Evolutionary conservation across 73 alveolate genomes (phyloP).

Genomic region (Symbiodinium pilosum): DNA sequence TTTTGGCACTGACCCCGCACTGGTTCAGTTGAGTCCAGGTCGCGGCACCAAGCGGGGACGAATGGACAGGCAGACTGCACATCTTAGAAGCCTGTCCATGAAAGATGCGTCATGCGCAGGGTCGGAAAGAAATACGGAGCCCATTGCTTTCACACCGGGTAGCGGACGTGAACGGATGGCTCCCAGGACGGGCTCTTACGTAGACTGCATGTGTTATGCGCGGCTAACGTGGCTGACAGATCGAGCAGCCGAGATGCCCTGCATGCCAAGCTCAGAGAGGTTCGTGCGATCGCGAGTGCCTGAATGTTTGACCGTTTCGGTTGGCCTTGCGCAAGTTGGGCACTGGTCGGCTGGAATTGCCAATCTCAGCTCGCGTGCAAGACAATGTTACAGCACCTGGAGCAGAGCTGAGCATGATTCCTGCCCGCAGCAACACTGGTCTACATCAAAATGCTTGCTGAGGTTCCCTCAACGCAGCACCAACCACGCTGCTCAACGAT

Average conservation of each 20-base stretch:
- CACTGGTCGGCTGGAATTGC: no score
- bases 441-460: not conserved
- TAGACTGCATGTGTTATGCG: no score
- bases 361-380: not conserved
- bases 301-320: not conserved
- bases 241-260: conserved; percentile 65
- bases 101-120: no score
- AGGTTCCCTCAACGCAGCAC: not conserved
- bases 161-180: not conserved
- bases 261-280: conserved; percentile 80
- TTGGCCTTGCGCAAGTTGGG: not conserved
- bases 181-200: not conserved
- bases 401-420: not conserved
- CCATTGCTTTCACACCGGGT: not conserved
- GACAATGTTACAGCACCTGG: not conserved
- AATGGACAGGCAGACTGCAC: not conserved
- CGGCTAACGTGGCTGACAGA: conserved; percentile 31
- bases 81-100: no score
- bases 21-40: not conserved
- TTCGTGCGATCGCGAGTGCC: not conserved
- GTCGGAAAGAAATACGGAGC: not conserved
- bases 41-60: not conserved
- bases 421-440: not conserved
- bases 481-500: conserved; percentile 28
- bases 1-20: no score